Evolutionary conservation across 2,329 filamentous ascomycete genomes (phyloP).

Genomic region (Calonectria naviculata): DNA sequence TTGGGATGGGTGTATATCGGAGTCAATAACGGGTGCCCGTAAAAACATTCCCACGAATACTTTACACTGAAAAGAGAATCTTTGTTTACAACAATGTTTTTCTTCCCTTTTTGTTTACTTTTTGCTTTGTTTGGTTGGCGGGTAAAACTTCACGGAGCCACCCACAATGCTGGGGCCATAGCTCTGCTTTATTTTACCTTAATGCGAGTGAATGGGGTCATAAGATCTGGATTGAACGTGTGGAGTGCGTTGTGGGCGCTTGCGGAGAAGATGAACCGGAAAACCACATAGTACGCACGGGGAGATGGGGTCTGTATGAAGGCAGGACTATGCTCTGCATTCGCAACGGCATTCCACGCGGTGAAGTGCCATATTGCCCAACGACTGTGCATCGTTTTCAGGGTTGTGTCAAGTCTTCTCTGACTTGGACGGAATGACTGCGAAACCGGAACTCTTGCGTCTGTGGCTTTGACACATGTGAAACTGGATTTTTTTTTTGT

Average conservation of each 20-base stretch:
- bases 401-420: background rate
- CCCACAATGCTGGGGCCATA: constrained; percentile 24
- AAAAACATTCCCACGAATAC: constrained; percentile 18
- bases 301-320: background rate
- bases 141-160: background rate
- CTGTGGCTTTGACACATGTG: constrained; percentile 7
- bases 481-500: constrained; percentile 10
- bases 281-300: background rate
- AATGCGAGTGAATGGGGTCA: constrained; percentile 30
- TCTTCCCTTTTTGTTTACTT: background rate
- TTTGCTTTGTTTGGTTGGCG: background rate
- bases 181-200: background rate
- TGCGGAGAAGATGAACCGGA: constrained; percentile 5
- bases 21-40: constrained; percentile 24
- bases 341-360: constrained; percentile 27
- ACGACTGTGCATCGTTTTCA: constrained; percentile 3
- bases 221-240: constrained; percentile 28
- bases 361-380: constrained; percentile 15
- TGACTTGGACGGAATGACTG: constrained; percentile 18
- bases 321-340: constrained; percentile 26
- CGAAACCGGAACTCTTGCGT: background rate
- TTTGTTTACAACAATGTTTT: background rate
- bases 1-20: constrained; percentile 27
- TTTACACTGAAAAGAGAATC: background rate
- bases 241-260: constrained; percentile 25